Conservation (phyloP, 192 early-diverging fungal species). For the Coemansia sp. region DNA sequence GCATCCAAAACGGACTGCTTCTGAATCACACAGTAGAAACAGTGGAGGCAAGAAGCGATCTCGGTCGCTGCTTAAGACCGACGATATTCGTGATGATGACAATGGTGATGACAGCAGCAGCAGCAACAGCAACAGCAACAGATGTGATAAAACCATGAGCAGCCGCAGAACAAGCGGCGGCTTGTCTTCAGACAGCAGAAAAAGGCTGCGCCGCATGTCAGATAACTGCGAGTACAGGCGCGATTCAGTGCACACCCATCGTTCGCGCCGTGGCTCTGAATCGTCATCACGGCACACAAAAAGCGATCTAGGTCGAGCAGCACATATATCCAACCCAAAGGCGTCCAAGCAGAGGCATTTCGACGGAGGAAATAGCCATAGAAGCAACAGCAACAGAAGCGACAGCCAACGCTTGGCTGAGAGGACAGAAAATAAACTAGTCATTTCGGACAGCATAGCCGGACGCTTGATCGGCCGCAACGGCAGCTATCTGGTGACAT, state of each 20-base stretch:
- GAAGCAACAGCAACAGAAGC: constrained; percentile 4
- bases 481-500: constrained; percentile 21
- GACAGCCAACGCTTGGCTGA: not conserved
- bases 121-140: too few relatives aligned
- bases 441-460: constrained; percentile 40
- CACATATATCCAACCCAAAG: not conserved
- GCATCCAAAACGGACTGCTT: not conserved
- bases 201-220: constrained; percentile 31
- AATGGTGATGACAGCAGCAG: too few relatives aligned
- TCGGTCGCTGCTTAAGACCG: constrained; percentile 14
- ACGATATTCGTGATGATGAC: not conserved
- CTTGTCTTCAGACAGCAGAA: not conserved
- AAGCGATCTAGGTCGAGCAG: not conserved
- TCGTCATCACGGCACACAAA: not conserved
- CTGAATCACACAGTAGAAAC: not conserved
- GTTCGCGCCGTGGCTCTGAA: not conserved
- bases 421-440: constrained; percentile 23
- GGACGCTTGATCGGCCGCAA: constrained; percentile 50
- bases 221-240: constrained; percentile 15
- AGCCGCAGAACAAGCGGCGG: not conserved
- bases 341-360: not conserved
- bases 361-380: not conserved
- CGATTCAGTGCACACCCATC: not conserved
- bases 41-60: constrained; percentile 31
- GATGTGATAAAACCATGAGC: too few relatives aligned